Base-by-base conservation (phyloP, 1,284 basidiomycete species). In the Cutaneotrichosporon spelunceum region DNA sequence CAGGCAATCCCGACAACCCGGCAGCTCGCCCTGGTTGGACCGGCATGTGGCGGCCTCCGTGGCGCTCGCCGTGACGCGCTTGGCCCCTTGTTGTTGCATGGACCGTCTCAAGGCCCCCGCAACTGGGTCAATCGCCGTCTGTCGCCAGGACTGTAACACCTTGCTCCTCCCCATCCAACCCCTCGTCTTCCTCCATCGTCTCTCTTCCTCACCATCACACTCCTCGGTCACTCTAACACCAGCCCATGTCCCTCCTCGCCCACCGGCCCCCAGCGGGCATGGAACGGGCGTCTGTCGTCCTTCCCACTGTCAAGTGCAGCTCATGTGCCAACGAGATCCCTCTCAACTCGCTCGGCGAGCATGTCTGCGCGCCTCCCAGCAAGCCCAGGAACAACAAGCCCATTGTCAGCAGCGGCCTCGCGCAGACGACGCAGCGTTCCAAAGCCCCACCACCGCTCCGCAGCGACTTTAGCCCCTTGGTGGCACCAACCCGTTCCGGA, bases 221-320 rank as follows among this genome's bases (percentile, higher is more conserved):
- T 45, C 13, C n/a, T 34, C 55, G 23, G 34, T 23, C 24, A n/a
- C 11, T 26, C 39, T 42, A 56, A 56, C 55, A 11, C 42, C 49
- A 53, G 54, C 33, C 45, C 57, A 66, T 66, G 61, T 66, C 62
- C 19, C 58, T 66, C 53, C 50, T 61, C 29, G 62, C 62, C 33
- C 59, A 56, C 36, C 64, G 61, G 42, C 56, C 56, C n/a, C 56
- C 50, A 23, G 64, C 33, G n/a, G 52, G 19, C 36, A 29, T 45
- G 26, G 74, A 77, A 60, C 82, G 88, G 29, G 84, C 88, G 48
- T 90, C 89, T n/a, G 87, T 90, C 76, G 75, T 88, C 56, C 81
- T 93, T 19, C 89, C 91, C 4, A 83, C 85, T 2, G 87, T 92
- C 64, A 93, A 88, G 74, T 93, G 91, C 77, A 90, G 89, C 3